Evolutionary conservation across 208 protist genomes (phyloP).

Genomic region (Leishmania mexicana): DNA sequence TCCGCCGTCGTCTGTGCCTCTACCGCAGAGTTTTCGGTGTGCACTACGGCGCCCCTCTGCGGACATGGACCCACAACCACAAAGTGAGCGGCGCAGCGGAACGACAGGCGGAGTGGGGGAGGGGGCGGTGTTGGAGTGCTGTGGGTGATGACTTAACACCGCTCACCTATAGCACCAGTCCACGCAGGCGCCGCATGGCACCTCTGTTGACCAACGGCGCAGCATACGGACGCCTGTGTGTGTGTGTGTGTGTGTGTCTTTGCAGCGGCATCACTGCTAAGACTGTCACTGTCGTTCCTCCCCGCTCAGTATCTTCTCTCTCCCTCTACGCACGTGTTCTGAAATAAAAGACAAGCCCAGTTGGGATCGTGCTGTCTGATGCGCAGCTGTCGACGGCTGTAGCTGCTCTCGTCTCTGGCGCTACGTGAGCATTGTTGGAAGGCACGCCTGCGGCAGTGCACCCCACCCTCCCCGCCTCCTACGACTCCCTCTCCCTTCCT

Average conservation of each 20-base stretch:
- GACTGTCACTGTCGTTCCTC: not conserved
- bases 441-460: not conserved
- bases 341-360: not conserved
- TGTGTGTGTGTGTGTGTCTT: not conserved
- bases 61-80: not conserved
- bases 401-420: not conserved
- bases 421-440: not conserved
- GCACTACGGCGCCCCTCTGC: not conserved
- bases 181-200: not conserved
- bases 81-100: not conserved
- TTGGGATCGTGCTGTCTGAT: not conserved
- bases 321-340: not conserved
- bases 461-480: not conserved
- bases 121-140: not conserved
- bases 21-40: not conserved
- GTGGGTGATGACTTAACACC: not conserved
- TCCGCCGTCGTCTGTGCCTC: not conserved
- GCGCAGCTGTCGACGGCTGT: not conserved
- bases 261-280: not conserved
- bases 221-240: not conserved
- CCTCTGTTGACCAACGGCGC: not conserved
- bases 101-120: not conserved
- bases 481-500: not conserved
- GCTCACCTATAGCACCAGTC: not conserved
- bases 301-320: not conserved